These are phyloP conservation scores for Aspergillus saccharolyticus DNA, from an alignment of 495 filamentous ascomycete species.

Conservation along the genomic window DNA sequence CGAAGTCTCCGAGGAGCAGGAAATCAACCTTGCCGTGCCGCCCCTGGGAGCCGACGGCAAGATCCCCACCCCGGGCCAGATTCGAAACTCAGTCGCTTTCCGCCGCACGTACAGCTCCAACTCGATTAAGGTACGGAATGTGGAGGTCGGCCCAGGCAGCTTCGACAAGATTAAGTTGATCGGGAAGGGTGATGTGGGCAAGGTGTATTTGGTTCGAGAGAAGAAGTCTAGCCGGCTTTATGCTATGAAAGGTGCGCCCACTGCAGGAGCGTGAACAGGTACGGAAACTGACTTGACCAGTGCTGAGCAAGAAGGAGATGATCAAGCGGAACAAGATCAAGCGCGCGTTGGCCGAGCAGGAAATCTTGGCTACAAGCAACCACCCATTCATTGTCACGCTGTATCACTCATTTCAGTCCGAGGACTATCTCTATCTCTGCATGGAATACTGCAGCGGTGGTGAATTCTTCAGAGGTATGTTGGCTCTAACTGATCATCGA, in stretches of 20 bases:
- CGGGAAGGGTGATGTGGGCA: conserved; percentile 97
- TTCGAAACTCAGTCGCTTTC: conserved; percentile 63
- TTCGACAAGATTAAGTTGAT: conserved; percentile 99
- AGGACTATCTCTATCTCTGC: conserved; percentile 95
- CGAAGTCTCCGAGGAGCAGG: conserved; percentile 39
- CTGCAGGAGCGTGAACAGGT: not conserved
- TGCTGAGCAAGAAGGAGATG: conserved; percentile 99
- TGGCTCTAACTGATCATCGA: not conserved
- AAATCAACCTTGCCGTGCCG: conserved; percentile 39
- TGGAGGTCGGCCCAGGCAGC: conserved; percentile 90
- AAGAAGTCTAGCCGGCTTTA: conserved; percentile 94
- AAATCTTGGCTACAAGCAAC: conserved; percentile 96
- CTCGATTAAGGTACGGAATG: conserved; percentile 95
- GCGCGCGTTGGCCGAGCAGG: conserved; percentile 92
- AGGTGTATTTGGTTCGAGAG: conserved; percentile 94
- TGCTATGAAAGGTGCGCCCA: conserved; percentile 88
- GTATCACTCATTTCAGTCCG: conserved; percentile 98
- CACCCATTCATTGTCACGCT: conserved; percentile 98
- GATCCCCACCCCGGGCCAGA: conserved; percentile 47
- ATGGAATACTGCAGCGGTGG: conserved; percentile 99
- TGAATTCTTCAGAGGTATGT: conserved; percentile 84
- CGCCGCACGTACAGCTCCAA: conserved; percentile 97
- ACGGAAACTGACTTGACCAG: conserved; percentile 43
- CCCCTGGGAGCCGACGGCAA: conserved; percentile 35
- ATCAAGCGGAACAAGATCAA: conserved; percentile 99